Evolutionary conservation across 176 grass and related monocot species (phyloP).

Genomic region (Dactylis glomerata): DNA sequence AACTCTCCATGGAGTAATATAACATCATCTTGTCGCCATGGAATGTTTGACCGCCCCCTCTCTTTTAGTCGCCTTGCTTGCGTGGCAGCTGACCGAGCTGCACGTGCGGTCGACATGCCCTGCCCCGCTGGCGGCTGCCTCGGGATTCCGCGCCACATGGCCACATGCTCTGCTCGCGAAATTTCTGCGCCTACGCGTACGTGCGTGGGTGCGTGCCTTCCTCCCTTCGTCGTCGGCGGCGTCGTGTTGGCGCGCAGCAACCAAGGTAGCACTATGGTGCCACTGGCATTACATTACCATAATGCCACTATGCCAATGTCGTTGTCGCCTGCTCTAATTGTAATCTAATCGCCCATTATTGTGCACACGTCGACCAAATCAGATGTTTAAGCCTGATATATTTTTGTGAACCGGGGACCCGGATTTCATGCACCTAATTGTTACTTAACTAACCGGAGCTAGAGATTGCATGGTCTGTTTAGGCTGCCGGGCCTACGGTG

Average conservation of each 20-base stretch:
- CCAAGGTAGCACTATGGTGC: not conserved
- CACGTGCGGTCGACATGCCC: not conserved
- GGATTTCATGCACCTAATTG: not conserved
- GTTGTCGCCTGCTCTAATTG: not conserved
- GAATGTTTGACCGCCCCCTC: not conserved
- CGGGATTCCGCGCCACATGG: slow-evolving; percentile 1
- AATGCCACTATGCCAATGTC: not conserved
- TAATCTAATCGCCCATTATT: not conserved
- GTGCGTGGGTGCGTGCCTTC: not conserved
- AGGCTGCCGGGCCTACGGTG: not conserved
- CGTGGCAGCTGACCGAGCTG: not conserved
- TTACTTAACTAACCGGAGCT: not conserved
- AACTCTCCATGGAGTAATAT: not conserved
- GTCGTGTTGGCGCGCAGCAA: not conserved
- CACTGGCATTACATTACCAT: not conserved
- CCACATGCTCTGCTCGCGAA: not conserved
- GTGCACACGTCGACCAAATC: not conserved
- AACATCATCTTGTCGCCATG: not conserved
- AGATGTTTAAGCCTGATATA: not conserved
- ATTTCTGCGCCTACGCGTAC: not conserved
- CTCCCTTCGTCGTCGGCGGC: not conserved
- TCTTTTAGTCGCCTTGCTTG: not conserved
- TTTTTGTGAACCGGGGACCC: not conserved
- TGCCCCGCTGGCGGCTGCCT: not conserved
- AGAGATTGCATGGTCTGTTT: not conserved